phyloP scores from a whole-genome alignment of 1,284 basidiomycete species.

The Coniferiporia weirii region DNA sequence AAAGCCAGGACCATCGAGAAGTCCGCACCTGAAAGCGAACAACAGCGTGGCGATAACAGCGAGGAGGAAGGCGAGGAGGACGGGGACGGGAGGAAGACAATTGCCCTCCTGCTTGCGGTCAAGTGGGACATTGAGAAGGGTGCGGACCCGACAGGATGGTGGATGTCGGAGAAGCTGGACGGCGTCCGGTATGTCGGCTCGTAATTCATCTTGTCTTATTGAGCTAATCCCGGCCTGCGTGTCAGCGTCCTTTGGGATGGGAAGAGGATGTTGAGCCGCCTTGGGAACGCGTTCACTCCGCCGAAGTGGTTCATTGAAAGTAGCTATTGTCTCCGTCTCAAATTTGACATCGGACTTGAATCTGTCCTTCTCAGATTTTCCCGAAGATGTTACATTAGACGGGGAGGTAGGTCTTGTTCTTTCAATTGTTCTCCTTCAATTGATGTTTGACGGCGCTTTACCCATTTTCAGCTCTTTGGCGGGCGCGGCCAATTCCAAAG shows the following conservation, averaged over 20 bases:
- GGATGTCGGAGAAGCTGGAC: slow-evolving; percentile 64
- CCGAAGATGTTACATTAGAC: slow-evolving; percentile 53
- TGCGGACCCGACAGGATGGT: slow-evolving; percentile 57
- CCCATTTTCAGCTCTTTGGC: slow-evolving; percentile 39
- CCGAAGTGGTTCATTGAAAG: slow-evolving; percentile 58
- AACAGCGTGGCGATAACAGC: slow-evolving; percentile 20
- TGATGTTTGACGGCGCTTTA: slow-evolving; percentile 17
- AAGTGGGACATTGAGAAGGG: slow-evolving; percentile 55
- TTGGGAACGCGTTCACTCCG: slow-evolving; percentile 56
- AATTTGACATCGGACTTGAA: background rate
- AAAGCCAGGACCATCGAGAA: slow-evolving; percentile 23
- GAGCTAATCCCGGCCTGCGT: slow-evolving; percentile 25
- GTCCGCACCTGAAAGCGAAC: slow-evolving; percentile 9
- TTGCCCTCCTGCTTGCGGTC: slow-evolving; percentile 50
- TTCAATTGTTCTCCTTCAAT: slow-evolving; percentile 19
- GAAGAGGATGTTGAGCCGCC: slow-evolving; percentile 48
- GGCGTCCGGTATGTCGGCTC: slow-evolving; percentile 43
- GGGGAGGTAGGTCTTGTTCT: slow-evolving; percentile 37
- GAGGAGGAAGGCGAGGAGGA: slow-evolving; percentile 18
- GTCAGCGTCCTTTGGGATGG: slow-evolving; percentile 53
- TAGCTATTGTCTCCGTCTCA: slow-evolving; percentile 27
- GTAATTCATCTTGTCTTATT: background rate
- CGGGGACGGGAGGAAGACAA: slow-evolving; percentile 27
- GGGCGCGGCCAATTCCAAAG: slow-evolving; percentile 55
- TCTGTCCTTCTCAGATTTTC: slow-evolving; percentile 39